Evolutionary conservation across 1,284 basidiomycete species (phyloP).

Genomic region (Apiotrichum brassicae): DNA sequence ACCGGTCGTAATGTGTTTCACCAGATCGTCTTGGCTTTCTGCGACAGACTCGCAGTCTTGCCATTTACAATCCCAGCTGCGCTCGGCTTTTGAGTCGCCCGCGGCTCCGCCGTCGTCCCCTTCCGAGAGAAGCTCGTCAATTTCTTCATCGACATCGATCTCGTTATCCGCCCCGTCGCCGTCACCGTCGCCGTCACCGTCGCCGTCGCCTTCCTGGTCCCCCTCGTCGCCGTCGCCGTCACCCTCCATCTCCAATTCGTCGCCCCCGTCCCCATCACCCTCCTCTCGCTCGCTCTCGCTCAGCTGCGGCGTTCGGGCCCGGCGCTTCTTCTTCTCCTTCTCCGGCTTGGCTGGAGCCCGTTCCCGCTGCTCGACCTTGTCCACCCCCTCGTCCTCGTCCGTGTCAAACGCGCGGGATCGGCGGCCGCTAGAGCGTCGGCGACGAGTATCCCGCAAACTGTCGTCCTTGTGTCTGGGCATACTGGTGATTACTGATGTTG

Average conservation of each 20-base stretch:
- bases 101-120: constrained; percentile 2
- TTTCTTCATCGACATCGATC: constrained; percentile 29
- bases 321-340: no score
- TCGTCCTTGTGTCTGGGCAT: no score
- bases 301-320: no score
- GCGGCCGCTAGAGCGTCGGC: neutral
- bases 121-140: constrained; percentile 27
- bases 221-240: neutral
- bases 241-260: neutral
- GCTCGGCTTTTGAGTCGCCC: neutral
- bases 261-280: neutral
- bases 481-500: no score
- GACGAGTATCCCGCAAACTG: no score
- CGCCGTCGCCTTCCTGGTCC: neutral
- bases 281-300: no score
- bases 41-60: constrained; percentile 22
- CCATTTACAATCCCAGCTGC: constrained; percentile 22
- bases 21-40: constrained; percentile 21
- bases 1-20: constrained; percentile 31
- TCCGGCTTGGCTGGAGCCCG: neutral
- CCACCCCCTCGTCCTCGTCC: neutral
- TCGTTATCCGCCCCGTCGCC: neutral
- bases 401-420: neutral
- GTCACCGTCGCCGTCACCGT: neutral
- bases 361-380: neutral